Evolutionary conservation across 163 green algal species (phyloP), one percentile per base, ranked within the genome.

Genomic region (Chlamydomonas reinhardtii): DNA sequence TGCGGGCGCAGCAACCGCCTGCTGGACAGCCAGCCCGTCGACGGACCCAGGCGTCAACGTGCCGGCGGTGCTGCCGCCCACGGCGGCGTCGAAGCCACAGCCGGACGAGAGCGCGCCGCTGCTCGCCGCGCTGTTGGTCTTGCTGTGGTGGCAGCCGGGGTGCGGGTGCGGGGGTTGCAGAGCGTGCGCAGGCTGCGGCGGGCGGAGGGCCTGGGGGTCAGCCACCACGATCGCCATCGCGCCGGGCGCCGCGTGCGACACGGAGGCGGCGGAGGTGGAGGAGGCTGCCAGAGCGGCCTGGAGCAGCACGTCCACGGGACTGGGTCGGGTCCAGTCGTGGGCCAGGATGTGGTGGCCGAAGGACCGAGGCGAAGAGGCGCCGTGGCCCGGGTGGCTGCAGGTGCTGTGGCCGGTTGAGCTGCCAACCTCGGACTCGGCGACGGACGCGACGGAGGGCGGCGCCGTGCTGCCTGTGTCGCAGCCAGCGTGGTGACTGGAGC

Each of bases 251-350:
- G 14, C 48, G 48, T 12, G 6, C 48, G 48, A 19, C 48, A 11
- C 43, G 11, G 25, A 43, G 20, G 32, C 68, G 32, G 68, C 32
- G 32, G 16, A 16, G 16, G 68, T 2, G 68, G 68, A n/a, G 32
- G 78, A 73, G 8, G 78, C 80, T 1, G 56, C 80, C 4, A 86
- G 64, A 0, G 80, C 80, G 43, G 80, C 80, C 29, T 79, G 80
- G 56, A 77, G 34, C 52, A 86, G 80, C 54, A 72, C 80, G 29
- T 86, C 80, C 17, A 86, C 80, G 16, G 80, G 80, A 35, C 70
- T 80, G 27, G 80, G 80, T 2, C 80, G 69, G 0, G 70, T 80
- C 80, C 80, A 86, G 69, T 86, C 80, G 48, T 86, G 48, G 48
- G 48, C 48, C 12, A 56, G 48, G 48, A 56, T 56, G 48, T 17